Base-by-base conservation (phyloP, 1,284 basidiomycete species). In the Fomitiporia mediterranea region DNA sequence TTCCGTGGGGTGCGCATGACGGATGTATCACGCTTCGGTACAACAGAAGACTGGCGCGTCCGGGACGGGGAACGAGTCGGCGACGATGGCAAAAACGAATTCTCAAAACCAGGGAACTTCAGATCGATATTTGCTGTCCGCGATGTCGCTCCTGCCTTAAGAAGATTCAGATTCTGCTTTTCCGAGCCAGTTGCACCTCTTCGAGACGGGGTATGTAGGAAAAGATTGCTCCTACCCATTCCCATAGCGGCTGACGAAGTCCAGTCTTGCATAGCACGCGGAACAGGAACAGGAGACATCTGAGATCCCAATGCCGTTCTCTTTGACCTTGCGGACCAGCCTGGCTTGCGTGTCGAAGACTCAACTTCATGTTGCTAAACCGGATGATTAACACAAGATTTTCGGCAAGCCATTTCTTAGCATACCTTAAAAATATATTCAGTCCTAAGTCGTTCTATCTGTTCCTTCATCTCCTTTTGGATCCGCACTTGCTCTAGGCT, bases 341-440 rank as follows among this genome's bases (percentile, higher is more conserved):
- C 70, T 3, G 74, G 69, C 63, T 76, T 84, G n/a, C 81, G 78
- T 28, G 69, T 63, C 9, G 80, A 73, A 4, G 78, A 77, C 61
- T 89, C 86, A 23, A 84, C 59, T 66, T 90, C 88, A 60, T 87
- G 84, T 77, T 86, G 84, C 84, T 89, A 56, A n/a, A 25, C 34
- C 27, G 8, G 8, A 30, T 51, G 37, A 30, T 19, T 57, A 23
- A 32, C 15, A 21, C 21, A 13, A 25, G 34, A 17, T 9, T 30
- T 32, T n/a, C 4, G 23, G n/a, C 23, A 11, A 30, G 25, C 25
- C 7, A 27, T 28, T 21, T 23, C 17, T 2, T 44, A 35, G 59
- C 70, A 57, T 70, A 85, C 86, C 70, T 81, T 86, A 72, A 91
- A 89, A 9, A 76, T 72, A 46, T 81, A 78, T 59, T 87, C 81